Base-by-base conservation (phyloP, 2,329 filamentous ascomycete species). In the Aureobasidium sp. region DNA sequence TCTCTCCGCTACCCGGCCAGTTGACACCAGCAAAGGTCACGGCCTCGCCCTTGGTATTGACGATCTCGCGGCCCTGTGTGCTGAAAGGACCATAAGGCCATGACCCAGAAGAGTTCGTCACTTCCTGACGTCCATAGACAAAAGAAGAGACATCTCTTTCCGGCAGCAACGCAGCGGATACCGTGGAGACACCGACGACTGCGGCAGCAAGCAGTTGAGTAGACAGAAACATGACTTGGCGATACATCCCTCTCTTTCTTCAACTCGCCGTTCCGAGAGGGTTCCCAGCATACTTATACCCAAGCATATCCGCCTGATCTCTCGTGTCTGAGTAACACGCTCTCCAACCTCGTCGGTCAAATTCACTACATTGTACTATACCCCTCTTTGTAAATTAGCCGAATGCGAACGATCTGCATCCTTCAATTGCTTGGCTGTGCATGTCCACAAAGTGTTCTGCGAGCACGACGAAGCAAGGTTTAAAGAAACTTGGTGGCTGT, bases 1-100 rank as follows among this genome's bases (percentile, higher is more conserved):
- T 78, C 48, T 86, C 83, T 44, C 78, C 79, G 20, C 82, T 79
- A 0, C 83, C 84, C 0, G 84, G 82, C 84, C 84, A 87, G 66
- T 87, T 87, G 11, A 79, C 78, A 0, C 84, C 84, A 3, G 80
- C 82, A 61, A 81, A 75, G 22, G 72, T 67, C 64, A 77, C 73
- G 2, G 71, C 64, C 47, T 73, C 64, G 47, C 72, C 72, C 58
- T 70, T 71, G 12, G 65, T 68, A 51, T 75, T 70, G 39, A 76
- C 25, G 17, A 77, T 68, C n/a, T 70, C 70, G 36, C 68, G 60
- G 8, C 68, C 68, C 14, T 60, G 64, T 15, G 67, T 69, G 39
- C 63, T 67, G 56, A 70, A 69, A 6, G 69, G 69, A 9, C 57
- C 57, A 42, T 60, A 60, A 12, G 57, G 57, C 57, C 57, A 60